phyloP scores from a whole-genome alignment of 1,139 yeast species.

The Saccharomycopsis hybrid region DNA sequence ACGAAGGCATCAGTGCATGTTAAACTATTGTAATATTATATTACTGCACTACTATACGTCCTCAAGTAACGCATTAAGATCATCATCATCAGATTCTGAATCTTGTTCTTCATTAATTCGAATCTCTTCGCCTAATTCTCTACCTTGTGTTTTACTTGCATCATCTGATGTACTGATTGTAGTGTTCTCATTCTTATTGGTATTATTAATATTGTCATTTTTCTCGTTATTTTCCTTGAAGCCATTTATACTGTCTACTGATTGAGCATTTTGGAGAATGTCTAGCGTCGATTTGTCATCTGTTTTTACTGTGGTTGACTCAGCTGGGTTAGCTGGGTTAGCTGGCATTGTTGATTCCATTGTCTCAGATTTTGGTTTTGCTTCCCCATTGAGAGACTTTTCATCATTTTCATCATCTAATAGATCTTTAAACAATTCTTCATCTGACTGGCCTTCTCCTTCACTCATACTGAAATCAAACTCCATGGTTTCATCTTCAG shows the following conservation, averaged over 20 bases:
- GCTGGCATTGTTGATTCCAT: too few relatives aligned
- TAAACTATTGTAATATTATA: not conserved
- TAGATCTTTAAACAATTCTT: not conserved
- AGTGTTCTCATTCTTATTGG: not conserved
- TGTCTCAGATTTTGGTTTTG: too few relatives aligned
- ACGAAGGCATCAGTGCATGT: not conserved
- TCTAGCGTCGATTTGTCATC: too few relatives aligned
- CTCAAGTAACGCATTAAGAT: constrained; percentile 5
- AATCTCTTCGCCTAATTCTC: not conserved
- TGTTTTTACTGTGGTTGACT: constrained; percentile 3
- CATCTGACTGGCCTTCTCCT: not conserved
- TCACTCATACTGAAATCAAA: constrained; percentile 7
- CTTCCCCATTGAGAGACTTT: too few relatives aligned
- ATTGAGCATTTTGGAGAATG: not conserved
- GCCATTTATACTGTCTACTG: not conserved
- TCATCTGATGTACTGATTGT: not conserved
- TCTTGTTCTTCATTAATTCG: not conserved
- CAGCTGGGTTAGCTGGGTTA: too few relatives aligned
- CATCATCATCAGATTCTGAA: not conserved
- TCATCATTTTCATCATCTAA: not conserved
- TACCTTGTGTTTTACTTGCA: not conserved
- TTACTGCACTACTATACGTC: too few relatives aligned
- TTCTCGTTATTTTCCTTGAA: not conserved
- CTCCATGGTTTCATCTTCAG: constrained; percentile 7
- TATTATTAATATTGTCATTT: not conserved